Percentiles rank a stretch among this genome's conserved stretches.
Evolutionary conservation across 345 rosid genomes (phyloP).

Genomic region (Anastatica hierochuntica): DNA sequence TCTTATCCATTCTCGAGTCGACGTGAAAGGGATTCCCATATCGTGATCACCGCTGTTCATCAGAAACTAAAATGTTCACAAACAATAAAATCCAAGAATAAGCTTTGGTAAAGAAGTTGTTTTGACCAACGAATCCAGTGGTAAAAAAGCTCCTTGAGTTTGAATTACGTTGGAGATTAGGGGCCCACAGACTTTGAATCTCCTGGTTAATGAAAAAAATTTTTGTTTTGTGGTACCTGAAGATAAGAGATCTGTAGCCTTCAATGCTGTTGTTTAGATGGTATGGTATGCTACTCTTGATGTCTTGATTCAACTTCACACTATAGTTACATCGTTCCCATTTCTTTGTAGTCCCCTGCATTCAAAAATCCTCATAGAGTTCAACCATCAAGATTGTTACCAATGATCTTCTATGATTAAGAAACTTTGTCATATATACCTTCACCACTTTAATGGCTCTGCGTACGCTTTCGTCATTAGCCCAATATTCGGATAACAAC

Average conservation of each 20-base stretch:
- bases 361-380: neutral
- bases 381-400: neutral
- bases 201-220: too few species aligned
- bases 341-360: slow-evolving; percentile 10
- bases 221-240: slow-evolving; percentile 4
- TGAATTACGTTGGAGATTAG: too few species aligned
- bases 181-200: too few species aligned
- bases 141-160: too few species aligned
- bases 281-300: slow-evolving; percentile 14
- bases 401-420: neutral
- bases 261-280: slow-evolving; percentile 11
- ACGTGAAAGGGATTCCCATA: slow-evolving; percentile 35
- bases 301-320: neutral
- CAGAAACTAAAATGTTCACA: neutral
- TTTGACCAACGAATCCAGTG: too few species aligned
- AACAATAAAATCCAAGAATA: neutral
- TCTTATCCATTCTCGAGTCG: slow-evolving; percentile 57
- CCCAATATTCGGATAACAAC: too few species aligned
- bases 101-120: neutral
- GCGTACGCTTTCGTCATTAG: too few species aligned
- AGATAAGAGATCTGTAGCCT: slow-evolving; percentile 19
- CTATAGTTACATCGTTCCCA: slow-evolving; percentile 4
- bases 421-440: neutral
- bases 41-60: slow-evolving; percentile 60
- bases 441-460: too few species aligned